Base-by-base conservation (phyloP, 495 filamentous ascomycete species). In the Daldinia decipiens region DNA sequence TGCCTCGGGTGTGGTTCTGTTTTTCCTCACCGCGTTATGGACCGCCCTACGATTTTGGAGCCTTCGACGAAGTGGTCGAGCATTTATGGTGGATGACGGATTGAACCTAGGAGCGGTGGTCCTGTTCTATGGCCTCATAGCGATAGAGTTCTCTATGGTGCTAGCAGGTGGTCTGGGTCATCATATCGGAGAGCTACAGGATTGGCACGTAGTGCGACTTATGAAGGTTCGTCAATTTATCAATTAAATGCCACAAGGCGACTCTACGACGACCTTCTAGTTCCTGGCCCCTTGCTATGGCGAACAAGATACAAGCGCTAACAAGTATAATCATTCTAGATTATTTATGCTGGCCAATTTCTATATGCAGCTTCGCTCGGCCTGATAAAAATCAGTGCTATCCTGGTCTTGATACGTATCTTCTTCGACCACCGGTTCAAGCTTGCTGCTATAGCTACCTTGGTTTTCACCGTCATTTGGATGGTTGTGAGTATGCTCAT, bases 381-480 rank as follows among this genome's bases (percentile, higher is more conserved):
- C n/a, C 39, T 74, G n/a, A 57, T 71, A 39, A 74, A 74, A 50
- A 59, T 74, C 24, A 74, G 71, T 45, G 59, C 67, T 47, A 63
- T 74, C 31, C 54, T 74, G 7, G 70, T 70, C 67, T 65, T 74
- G 21, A 74, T 67, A 55, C 67, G 67, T 21, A 59, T 70, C 21
- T 70, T 74, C 67, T 64, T 70, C 52, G 59, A 15, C 32, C 45
- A 27, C 6, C 54, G 53, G 5, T 69, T 59, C 47, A 62, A 43
- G 34, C n/a, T 67, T 19, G 63, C 45, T 17, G 61, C 67, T 0
- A 62, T 59, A 39, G 62, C 54, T 5, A 39, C 29, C 19, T 56
- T 70, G 6, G 54, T 27, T 43, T 52, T 74, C 27, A 70, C 71
- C 4, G 39, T 74, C 5, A 32, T 31, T 31, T 74, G 71, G 67